Percentiles rank a stretch among this genome's conserved stretches.
These are phyloP conservation scores for Zalaria obscura DNA, from an alignment of 2,329 filamentous ascomycete species.

Conservation along the genomic window DNA sequence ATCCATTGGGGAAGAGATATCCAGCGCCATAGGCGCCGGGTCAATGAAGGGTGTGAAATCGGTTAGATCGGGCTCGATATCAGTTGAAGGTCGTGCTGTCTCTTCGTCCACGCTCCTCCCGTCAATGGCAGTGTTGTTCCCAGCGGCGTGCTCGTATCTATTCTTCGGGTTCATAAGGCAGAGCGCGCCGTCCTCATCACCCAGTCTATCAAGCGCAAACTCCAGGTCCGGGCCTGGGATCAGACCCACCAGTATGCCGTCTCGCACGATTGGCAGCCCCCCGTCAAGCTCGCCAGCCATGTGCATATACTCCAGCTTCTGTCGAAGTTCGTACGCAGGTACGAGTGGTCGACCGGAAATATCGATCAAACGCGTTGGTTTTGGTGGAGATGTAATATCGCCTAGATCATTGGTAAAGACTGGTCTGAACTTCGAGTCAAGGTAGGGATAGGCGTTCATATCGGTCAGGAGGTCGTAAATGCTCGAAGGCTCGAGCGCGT, in stretches of 20 bases:
- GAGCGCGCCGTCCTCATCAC: slow-evolving; percentile 53
- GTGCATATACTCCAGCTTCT: slow-evolving; percentile 70
- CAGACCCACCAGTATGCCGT: slow-evolving; percentile 70
- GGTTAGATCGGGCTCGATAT: slow-evolving; percentile 43
- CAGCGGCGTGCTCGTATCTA: slow-evolving; percentile 24
- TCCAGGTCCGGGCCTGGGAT: slow-evolving; percentile 92
- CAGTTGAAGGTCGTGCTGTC: slow-evolving; percentile 28
- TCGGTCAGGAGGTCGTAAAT: slow-evolving; percentile 93
- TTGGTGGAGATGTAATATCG: slow-evolving; percentile 68
- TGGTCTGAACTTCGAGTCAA: slow-evolving; percentile 92
- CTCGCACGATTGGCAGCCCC: slow-evolving; percentile 70
- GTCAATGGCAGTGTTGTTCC: slow-evolving; percentile 6
- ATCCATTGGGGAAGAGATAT: slow-evolving; percentile 83
- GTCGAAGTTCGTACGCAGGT: slow-evolving; percentile 58
- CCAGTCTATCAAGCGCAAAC: slow-evolving; percentile 73
- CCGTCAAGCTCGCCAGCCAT: slow-evolving; percentile 82
- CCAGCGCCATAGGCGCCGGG: slow-evolving; percentile 73
- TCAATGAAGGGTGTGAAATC: slow-evolving; percentile 91
- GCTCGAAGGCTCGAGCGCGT: slow-evolving; percentile 83
- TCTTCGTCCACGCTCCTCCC: slow-evolving; percentile 36
- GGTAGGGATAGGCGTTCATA: slow-evolving; percentile 93
- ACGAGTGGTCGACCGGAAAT: slow-evolving; percentile 73
- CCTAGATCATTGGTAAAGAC: slow-evolving; percentile 78
- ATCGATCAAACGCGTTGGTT: slow-evolving; percentile 71
- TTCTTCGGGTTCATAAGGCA: slow-evolving; percentile 69